Evolutionary conservation across 1,284 basidiomycete genomes (phyloP), one percentile per base, ranked within the genome.

Genomic region (Nidula niveotomentosa): DNA sequence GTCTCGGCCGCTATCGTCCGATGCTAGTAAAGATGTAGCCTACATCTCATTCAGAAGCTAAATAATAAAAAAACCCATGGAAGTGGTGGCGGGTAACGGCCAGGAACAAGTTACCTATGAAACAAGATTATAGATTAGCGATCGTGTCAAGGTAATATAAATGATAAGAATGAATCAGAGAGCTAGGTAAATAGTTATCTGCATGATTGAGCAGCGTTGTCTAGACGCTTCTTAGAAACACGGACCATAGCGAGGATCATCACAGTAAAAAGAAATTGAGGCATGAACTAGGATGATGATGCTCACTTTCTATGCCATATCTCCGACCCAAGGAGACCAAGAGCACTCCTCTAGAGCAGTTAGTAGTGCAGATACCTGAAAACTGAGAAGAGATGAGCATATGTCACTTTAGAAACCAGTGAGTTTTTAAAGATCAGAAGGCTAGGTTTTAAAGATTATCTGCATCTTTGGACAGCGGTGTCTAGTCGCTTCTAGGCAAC

Each of bases 401-500:
- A 30, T n/a, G 15, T 36, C 9, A 8, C 12, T 9, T 13, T n/a
- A 36, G 34, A 23, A 34, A 49, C 4, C 4, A 18, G 18, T 48
- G 48, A 47, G 50, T 53, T 58, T 49, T 62, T n/a, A n/a, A 50
- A 60, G 58, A 60, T 96, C 94, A 96, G 94, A 88, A 70, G 72
- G 90, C 92, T 90, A 93, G 85, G 91, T 83, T 83, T 3, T 79
- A 80, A n/a, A 63, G 48, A 67, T 70, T 91, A 65, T 94, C 92
- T 79, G 89, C 92, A 93, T 78, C 72, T 70, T 82, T 77, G 78
- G 80, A 76, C 84, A 88, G 90, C 90, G 94, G 85, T 92, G 92
- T 96, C 93, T 96, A 93, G 80, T 91, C 94, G 90, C 91, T 86
- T 89, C 93, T 96, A 91, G 87, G 93, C 94, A 96, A 96, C 94